Evolutionary conservation across 1,284 basidiomycete genomes (phyloP).

Genomic region (Cryptococcus sp.): DNA sequence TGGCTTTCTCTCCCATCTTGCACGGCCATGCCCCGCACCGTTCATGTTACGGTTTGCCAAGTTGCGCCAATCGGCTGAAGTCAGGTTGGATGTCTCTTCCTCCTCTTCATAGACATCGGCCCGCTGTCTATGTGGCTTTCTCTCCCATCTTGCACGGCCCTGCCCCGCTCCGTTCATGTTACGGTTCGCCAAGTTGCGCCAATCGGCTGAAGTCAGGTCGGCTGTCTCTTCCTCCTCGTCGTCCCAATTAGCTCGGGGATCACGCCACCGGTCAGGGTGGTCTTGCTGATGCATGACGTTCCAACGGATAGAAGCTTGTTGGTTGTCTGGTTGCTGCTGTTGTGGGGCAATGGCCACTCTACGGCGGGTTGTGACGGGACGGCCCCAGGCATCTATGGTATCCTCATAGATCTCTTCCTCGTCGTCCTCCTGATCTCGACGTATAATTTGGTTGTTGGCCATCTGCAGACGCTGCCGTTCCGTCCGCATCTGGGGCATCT

Average conservation of each 20-base stretch:
- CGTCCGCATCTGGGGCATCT: neutral
- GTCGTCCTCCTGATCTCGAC: neutral
- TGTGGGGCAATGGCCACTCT: too few species aligned
- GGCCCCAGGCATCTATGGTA: too few species aligned
- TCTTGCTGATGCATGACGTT: too few species aligned
- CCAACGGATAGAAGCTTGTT: neutral
- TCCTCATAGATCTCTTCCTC: conserved; percentile 11
- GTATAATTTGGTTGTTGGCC: neutral
- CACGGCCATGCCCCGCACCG: neutral
- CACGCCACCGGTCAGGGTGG: neutral
- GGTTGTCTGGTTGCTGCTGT: neutral
- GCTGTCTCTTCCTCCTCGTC: neutral
- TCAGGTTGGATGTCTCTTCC: too few species aligned
- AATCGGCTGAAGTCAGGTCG: neutral
- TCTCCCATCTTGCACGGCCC: neutral
- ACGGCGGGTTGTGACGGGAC: too few species aligned
- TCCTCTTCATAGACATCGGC: too few species aligned
- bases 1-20: neutral
- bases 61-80: neutral
- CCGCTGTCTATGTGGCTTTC: neutral
- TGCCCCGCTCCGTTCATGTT: neutral
- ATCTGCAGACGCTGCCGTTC: neutral
- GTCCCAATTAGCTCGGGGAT: neutral
- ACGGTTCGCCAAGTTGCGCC: neutral
- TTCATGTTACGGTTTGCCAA: neutral